Percentiles rank a stretch among this genome's conserved stretches.
Evolutionary conservation across 2,329 filamentous ascomycete species (phyloP).

Genomic region (Xylariaceae sp.): DNA sequence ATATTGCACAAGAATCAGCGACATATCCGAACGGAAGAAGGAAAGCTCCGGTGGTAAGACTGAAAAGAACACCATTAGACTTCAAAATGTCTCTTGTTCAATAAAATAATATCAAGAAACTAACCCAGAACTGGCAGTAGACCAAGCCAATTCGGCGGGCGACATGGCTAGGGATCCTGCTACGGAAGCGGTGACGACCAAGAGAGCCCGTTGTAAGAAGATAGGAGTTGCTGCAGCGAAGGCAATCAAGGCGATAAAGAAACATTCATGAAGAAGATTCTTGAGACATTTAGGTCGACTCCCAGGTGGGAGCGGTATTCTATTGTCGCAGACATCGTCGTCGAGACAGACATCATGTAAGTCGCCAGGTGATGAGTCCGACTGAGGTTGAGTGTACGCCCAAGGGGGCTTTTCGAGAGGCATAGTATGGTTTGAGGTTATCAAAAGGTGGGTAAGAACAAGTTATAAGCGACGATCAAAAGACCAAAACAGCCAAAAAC

Average conservation of each 20-base stretch:
- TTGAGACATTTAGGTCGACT: slow-evolving; percentile 27
- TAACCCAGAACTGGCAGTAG: slow-evolving; percentile 32
- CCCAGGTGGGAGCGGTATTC: slow-evolving; percentile 19
- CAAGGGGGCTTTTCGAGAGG: slow-evolving; percentile 22
- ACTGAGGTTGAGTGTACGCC: slow-evolving; percentile 16
- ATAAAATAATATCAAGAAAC: background rate
- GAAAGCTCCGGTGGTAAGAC: slow-evolving; percentile 30
- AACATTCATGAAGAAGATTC: slow-evolving; percentile 24
- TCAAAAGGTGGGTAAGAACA: slow-evolving; percentile 8
- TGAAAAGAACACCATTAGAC: slow-evolving; percentile 5
- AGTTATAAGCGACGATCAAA: slow-evolving; percentile 13
- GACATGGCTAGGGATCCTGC: slow-evolving; percentile 26
- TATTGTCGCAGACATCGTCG: slow-evolving; percentile 23
- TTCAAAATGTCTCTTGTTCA: too few species aligned
- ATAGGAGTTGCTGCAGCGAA: slow-evolving; percentile 31
- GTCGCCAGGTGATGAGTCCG: slow-evolving; percentile 20
- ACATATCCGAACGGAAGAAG: slow-evolving; percentile 31
- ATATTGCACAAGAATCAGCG: slow-evolving; percentile 25
- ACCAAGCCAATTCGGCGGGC: slow-evolving; percentile 30
- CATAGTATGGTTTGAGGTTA: too few species aligned
- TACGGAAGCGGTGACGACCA: slow-evolving; percentile 29
- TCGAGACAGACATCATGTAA: slow-evolving; percentile 30
- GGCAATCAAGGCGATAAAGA: slow-evolving; percentile 29
- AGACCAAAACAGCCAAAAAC: slow-evolving; percentile 10
- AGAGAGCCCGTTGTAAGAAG: slow-evolving; percentile 30